Conservation (phyloP, 148 eudicot species). For the Suaeda aralocaspica region DNA sequence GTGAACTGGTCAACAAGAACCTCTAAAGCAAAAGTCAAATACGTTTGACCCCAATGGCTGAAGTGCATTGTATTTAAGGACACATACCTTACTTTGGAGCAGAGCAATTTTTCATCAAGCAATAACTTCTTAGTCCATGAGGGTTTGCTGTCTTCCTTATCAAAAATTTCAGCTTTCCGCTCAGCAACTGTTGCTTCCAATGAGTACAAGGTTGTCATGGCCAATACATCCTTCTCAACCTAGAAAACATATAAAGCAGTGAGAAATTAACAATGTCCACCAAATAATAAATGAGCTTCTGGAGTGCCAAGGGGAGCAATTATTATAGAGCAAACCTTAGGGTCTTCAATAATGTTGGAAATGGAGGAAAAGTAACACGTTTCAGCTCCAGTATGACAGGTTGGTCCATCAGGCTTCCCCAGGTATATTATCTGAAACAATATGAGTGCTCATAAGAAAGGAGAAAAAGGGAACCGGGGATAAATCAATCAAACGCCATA, state of each 20-base stretch:
- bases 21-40: neutral
- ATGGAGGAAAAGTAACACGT: constrained; percentile 90
- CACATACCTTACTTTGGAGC: constrained; percentile 79
- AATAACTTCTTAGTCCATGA: constrained; percentile 90
- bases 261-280: neutral
- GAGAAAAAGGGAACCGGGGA: neutral
- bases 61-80: neutral
- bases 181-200: constrained; percentile 68
- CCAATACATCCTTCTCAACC: constrained; percentile 49
- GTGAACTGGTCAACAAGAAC: too few relatives aligned
- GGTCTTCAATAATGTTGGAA: constrained; percentile 35
- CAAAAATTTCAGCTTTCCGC: constrained; percentile 51
- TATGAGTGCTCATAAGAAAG: neutral
- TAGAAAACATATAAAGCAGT: constrained; percentile 7
- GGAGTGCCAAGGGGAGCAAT: neutral
- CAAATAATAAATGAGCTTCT: too few relatives aligned
- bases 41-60: neutral
- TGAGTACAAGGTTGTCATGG: constrained; percentile 67
- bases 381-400: constrained; percentile 94
- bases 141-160: constrained; percentile 46
- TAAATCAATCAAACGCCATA: neutral
- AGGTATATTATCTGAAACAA: constrained; percentile 66
- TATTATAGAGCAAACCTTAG: constrained; percentile 40
- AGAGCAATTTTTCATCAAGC: constrained; percentile 57
- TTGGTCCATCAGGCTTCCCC: constrained; percentile 94